phyloP scores from a whole-genome alignment of 192 early-diverging fungal species.

The Backusella australiensis region DNA sequence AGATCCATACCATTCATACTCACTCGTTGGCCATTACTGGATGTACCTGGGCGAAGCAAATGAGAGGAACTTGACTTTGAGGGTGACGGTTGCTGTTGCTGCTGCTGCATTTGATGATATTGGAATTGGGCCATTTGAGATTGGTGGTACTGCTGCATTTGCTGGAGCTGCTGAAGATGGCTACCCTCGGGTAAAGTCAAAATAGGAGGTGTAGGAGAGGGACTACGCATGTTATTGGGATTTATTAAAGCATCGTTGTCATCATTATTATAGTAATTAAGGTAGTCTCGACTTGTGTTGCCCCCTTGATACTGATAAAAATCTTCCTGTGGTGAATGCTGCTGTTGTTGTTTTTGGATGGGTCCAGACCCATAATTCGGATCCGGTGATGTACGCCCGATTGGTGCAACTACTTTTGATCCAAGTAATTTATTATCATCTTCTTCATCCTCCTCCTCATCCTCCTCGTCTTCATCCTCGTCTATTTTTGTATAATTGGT shows the following conservation, averaged over 20 bases:
- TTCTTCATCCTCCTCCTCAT: conserved; percentile 13
- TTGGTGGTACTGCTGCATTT: conserved; percentile 23
- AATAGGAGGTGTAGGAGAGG: not conserved
- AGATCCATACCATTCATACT: conserved; percentile 33
- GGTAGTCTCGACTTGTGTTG: not conserved
- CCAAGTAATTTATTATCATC: not conserved
- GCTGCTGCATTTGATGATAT: conserved; percentile 13
- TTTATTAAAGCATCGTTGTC: not conserved
- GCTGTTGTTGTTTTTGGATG: not conserved
- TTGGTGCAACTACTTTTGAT: not conserved
- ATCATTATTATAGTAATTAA: not conserved
- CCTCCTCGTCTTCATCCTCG: conserved; percentile 20
- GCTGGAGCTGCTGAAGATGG: conserved; percentile 24
- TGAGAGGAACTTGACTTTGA: conserved; percentile 2
- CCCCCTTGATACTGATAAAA: not conserved
- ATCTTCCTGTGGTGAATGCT: not conserved
- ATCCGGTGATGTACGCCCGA: not conserved
- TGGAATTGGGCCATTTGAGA: conserved; percentile 21
- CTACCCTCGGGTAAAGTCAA: conserved; percentile 7
- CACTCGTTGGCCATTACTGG: not conserved
- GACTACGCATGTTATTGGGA: not conserved
- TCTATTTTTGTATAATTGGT: conserved; percentile 11
- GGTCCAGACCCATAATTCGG: not conserved
- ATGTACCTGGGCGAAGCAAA: not conserved
- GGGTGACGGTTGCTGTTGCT: conserved; percentile 1